A percentile compares a stretch with the other conserved stretches of the same genome.
Conservation (phyloP, 2,329 filamentous ascomycete species). For the Plectosphaerella sp. region DNA sequence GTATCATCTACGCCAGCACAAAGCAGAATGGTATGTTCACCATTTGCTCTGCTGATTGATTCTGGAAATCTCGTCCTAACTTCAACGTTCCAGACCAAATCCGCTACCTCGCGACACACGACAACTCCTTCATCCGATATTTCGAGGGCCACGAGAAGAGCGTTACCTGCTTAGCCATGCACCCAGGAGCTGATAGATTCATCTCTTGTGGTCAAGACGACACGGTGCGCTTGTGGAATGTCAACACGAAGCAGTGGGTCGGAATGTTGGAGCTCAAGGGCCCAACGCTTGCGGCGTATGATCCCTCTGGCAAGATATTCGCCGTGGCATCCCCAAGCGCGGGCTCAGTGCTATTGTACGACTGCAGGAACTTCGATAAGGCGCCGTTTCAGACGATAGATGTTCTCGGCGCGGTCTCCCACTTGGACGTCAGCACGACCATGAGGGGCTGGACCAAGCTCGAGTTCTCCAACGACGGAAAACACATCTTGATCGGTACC, state of each 20-base stretch:
- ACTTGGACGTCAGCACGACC: conserved; percentile 51
- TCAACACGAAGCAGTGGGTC: conserved; percentile 72
- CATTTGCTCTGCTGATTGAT: background rate
- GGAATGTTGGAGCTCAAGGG: conserved; percentile 77
- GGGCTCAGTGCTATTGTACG: conserved; percentile 81
- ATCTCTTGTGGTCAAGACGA: conserved; percentile 89
- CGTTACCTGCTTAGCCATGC: conserved; percentile 80
- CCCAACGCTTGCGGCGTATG: conserved; percentile 81
- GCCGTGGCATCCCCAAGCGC: conserved; percentile 80
- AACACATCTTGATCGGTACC: conserved; percentile 78
- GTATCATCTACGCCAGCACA: conserved; percentile 92
- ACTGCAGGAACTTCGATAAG: conserved; percentile 90
- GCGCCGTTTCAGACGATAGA: conserved; percentile 86
- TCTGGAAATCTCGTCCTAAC: background rate
- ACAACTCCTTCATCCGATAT: conserved; percentile 95
- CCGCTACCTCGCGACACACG: conserved; percentile 84
- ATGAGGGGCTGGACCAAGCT: conserved; percentile 80
- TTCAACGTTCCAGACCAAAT: conserved; percentile 34
- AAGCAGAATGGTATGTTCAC: conserved; percentile 72
- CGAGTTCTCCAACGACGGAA: conserved; percentile 95
- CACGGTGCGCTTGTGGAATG: conserved; percentile 87
- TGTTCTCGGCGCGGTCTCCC: conserved; percentile 52
- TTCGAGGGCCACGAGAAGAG: conserved; percentile 84
- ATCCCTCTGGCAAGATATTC: conserved; percentile 88
- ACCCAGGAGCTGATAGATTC: conserved; percentile 85